phyloP scores from a whole-genome alignment of 2,329 filamentous ascomycete species.

The Paramyrothecium sp. region DNA sequence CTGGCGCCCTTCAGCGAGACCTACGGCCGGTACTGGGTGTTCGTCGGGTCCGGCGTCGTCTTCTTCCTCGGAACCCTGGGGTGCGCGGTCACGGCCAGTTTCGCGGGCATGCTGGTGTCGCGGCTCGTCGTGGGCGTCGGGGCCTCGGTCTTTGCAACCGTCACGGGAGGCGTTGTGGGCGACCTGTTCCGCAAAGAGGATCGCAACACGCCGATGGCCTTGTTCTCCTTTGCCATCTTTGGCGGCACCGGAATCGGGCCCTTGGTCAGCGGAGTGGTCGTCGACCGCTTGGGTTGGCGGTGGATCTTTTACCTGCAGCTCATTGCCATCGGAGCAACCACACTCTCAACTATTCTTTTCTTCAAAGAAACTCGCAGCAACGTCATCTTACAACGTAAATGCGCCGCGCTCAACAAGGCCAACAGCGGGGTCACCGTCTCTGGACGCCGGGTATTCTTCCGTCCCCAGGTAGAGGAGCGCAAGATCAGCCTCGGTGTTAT shows the following conservation, averaged over 20 bases:
- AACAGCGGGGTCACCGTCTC: slow-evolving; percentile 21
- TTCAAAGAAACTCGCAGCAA: slow-evolving; percentile 69
- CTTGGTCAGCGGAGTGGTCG: slow-evolving; percentile 57
- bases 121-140: slow-evolving; percentile 63
- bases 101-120: slow-evolving; percentile 60
- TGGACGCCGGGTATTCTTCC: slow-evolving; percentile 3
- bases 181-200: slow-evolving; percentile 64
- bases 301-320: slow-evolving; percentile 70
- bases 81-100: slow-evolving; percentile 58
- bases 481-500: slow-evolving; percentile 20
- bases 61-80: slow-evolving; percentile 43
- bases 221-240: slow-evolving; percentile 61
- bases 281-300: slow-evolving; percentile 56
- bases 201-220: slow-evolving; percentile 67
- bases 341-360: slow-evolving; percentile 53
- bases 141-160: slow-evolving; percentile 42
- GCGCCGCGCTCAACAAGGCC: slow-evolving; percentile 50
- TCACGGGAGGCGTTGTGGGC: slow-evolving; percentile 64
- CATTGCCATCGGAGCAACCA: slow-evolving; percentile 55
- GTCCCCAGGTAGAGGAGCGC: slow-evolving; percentile 8
- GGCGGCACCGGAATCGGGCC: slow-evolving; percentile 64
- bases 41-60: slow-evolving; percentile 24
- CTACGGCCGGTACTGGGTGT: slow-evolving; percentile 35
- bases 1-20: slow-evolving; percentile 67
- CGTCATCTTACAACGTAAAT: slow-evolving; percentile 62